Evolutionary conservation across 768 basidiomycete genomes (phyloP), one percentile per base, ranked within the genome.

Genomic region (Polyporus arcularius): DNA sequence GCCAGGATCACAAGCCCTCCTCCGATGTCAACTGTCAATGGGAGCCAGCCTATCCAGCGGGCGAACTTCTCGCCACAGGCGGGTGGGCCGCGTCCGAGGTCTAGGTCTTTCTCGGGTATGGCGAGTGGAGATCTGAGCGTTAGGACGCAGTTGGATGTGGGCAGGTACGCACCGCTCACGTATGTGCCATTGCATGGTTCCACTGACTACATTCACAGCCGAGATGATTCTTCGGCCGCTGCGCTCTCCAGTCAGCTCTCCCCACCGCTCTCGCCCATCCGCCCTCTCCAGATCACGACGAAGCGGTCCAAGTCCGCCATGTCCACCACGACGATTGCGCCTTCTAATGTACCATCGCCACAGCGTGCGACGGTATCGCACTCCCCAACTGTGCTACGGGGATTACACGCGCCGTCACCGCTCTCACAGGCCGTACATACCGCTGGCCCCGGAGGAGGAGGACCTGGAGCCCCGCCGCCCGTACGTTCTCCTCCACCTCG

Each of bases 101-200:
- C 91, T 4, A 72, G 90, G 52, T 91, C 89, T 21, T 93, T 93
- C 68, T 92, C 90, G 9, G 87, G 84, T 3, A 87, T 91, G 38
- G n/a, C 72, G 82, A 84, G 53, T 75, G 79, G 55, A 0, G 47
- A 46, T 39, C 16, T 51, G 49, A 53, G 50, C 9, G 49, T 55
- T 4, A 53, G 62, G 5, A 56, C 50, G 11, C 41, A 58, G 40
- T 55, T 59, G 4, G 50, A 62, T 26, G 18, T 56, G n/a, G 47
- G 42, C 46, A 68, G 65, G 73, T 71, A 47, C 60, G 70, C 43
- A 28, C 16, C 30, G 18, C 39, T 6, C 35, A 11, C 16, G 15
- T 8, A 10, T 21, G 18, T 32, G 12, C 10, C 48, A 26, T 18
- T n/a, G 38, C 43, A 14, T 14, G 15, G 21, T 43, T 11, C 46